Evolutionary conservation across 1,284 basidiomycete genomes (phyloP), one percentile per base, ranked within the genome.

Genomic region (Thelephora terrestris): DNA sequence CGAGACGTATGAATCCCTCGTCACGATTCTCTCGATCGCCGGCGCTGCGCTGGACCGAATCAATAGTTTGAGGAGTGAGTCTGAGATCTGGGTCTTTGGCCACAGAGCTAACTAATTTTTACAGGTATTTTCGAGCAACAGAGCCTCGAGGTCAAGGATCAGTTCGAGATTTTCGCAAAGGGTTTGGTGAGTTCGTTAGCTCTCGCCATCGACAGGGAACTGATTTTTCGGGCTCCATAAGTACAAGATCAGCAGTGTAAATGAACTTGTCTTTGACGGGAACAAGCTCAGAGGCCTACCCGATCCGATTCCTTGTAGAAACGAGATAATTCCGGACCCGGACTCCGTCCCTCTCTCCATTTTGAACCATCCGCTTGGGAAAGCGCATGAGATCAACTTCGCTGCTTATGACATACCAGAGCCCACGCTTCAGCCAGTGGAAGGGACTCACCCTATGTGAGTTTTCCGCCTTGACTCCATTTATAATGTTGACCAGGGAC

Each of bases 101-200:
- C 7, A n/a, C 17, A 12, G 17, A 12, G 37, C 7, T 38, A 12
- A 40, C n/a, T 10, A 16, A 5, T 9, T 21, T 40, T 16, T n/a
- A 40, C 54, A 71, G 71, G 65, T 2, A 60, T 69, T 3, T 69
- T 70, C 57, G 43, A 55, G 34, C 59, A 64, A 32, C 61, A 65
- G 32, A 61, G 59, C 37, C 48, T 64, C 1, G 56, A 64, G 38
- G 49, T 57, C 0, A 46, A 45, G 16, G 50, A 57, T n/a, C 59
- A 64, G 38, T 60, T 66, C 39, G 55, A 55, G 14, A 51, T 39
- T 1, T 59, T 62, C 25, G 57, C 60, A 2, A 53, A 54, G 48
- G 61, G 62, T 2, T 27, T 63, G 47, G 63, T 63, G 37, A 27
- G 60, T 52, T 7, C 37, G 12, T 38, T 38, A 4, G 7, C 37